A percentile compares a stretch with the other conserved stretches of the same genome.
These are phyloP conservation scores for Trichoderma brevicompactum DNA, from an alignment of 2,329 filamentous ascomycete species.

Conservation along the genomic window DNA sequence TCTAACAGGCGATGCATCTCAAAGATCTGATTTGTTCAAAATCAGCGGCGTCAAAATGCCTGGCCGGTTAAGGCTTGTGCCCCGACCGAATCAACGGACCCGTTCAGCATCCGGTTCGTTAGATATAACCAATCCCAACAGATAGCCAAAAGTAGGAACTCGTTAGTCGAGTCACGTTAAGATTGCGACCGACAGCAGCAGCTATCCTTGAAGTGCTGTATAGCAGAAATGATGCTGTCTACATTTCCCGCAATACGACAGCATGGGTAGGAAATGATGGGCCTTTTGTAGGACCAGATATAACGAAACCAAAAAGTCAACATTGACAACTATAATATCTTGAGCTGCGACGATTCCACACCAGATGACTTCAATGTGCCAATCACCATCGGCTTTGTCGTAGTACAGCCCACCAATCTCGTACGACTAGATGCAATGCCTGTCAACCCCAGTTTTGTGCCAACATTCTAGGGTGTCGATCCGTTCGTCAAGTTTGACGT, in stretches of 20 bases:
- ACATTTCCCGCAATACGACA: neutral
- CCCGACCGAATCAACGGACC: slow-evolving; percentile 34
- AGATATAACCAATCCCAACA: neutral
- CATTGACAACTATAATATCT: slow-evolving; percentile 6
- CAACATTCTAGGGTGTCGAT: neutral
- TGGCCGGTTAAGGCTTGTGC: slow-evolving; percentile 53
- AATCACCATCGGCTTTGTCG: neutral
- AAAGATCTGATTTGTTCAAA: neutral
- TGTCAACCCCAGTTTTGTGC: neutral
- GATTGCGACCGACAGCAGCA: neutral
- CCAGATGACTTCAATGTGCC: neutral
- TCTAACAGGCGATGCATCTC: neutral
- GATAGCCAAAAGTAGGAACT: slow-evolving; percentile 3
- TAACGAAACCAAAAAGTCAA: neutral
- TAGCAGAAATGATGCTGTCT: neutral
- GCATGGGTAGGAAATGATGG: neutral
- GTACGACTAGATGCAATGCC: neutral
- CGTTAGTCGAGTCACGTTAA: slow-evolving; percentile 2
- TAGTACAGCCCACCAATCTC: neutral
- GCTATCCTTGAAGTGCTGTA: neutral
- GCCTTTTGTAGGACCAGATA: neutral
- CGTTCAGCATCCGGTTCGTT: neutral
- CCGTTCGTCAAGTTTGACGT: neutral
- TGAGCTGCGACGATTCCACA: slow-evolving; percentile 7
- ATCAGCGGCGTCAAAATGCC: slow-evolving; percentile 49